Percentiles rank a stretch among this genome's conserved stretches.
phyloP scores from a whole-genome alignment of 148 eudicot genomes.

The Beta vulgaris region DNA sequence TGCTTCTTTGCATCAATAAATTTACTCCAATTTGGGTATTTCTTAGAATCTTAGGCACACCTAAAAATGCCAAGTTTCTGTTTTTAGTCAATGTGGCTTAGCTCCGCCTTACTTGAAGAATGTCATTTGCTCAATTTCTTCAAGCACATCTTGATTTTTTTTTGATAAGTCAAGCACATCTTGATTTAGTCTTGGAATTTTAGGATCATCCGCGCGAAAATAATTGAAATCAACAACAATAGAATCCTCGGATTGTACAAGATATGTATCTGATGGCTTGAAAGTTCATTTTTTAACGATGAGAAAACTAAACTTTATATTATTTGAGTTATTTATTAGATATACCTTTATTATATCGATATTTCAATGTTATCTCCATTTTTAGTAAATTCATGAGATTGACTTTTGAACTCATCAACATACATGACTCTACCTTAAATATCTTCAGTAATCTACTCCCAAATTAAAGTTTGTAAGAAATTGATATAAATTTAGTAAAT shows the following conservation, averaged over 20 bases:
- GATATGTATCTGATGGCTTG: slow-evolving; percentile 52
- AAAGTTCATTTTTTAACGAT: too few species aligned
- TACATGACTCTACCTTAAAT: too few species aligned
- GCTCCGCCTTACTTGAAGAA: slow-evolving; percentile 71
- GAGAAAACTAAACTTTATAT: too few species aligned
- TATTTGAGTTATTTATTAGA: too few species aligned
- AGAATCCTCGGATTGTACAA: slow-evolving; percentile 61
- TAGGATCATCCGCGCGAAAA: slow-evolving; percentile 55
- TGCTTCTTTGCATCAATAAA: slow-evolving; percentile 48
- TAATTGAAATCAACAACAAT: slow-evolving; percentile 66
- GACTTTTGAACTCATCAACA: too few species aligned
- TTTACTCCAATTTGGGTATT: slow-evolving; percentile 44
- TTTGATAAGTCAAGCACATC: too few species aligned
- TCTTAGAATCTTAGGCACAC: slow-evolving; percentile 42
- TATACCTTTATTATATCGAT: too few species aligned
- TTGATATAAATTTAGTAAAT: too few species aligned
- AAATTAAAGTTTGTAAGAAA: too few species aligned
- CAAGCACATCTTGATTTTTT: slow-evolving; percentile 57
- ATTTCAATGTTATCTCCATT: too few species aligned
- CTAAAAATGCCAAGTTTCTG: slow-evolving; percentile 50
- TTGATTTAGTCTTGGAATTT: slow-evolving; percentile 54
- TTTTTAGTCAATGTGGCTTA: slow-evolving; percentile 86
- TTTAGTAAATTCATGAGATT: too few species aligned
- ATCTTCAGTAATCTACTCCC: too few species aligned
- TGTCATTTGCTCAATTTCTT: slow-evolving; percentile 85